A percentile compares a stretch with the other conserved stretches of the same genome.
Conservation (phyloP, 2,329 filamentous ascomycete species). For the Xylaria sp. region DNA sequence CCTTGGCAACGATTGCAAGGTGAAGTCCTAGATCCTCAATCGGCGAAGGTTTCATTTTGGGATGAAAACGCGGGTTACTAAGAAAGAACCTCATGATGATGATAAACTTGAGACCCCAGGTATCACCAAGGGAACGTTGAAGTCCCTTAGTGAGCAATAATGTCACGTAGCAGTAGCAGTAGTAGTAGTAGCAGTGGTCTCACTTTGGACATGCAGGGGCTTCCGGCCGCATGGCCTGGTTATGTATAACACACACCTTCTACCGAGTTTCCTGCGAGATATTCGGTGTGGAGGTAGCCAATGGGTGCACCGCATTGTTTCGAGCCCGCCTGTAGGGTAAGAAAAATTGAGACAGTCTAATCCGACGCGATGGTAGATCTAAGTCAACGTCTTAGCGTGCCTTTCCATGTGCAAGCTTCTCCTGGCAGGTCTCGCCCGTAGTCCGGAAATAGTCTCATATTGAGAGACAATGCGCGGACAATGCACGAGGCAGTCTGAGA, state of each 20-base stretch:
- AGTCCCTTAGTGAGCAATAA: neutral
- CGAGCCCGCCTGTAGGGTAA: neutral
- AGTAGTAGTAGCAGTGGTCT: neutral
- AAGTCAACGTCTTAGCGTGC: slow-evolving; percentile 23
- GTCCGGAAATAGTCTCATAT: neutral
- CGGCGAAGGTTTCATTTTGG: slow-evolving; percentile 8
- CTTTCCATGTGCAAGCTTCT: slow-evolving; percentile 4
- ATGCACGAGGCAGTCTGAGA: neutral
- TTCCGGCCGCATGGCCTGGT: slow-evolving; percentile 5
- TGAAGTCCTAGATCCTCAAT: slow-evolving; percentile 30
- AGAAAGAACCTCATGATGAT: slow-evolving; percentile 7
- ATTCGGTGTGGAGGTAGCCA: slow-evolving; percentile 22
- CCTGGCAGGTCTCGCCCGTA: neutral
- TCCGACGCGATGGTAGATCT: slow-evolving; percentile 19
- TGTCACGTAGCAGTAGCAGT: slow-evolving; percentile 10
- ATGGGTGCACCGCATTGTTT: slow-evolving; percentile 5
- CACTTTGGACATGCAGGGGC: slow-evolving; percentile 11
- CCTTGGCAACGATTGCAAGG: slow-evolving; percentile 7
- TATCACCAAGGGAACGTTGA: neutral
- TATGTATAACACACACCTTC: slow-evolving; percentile 4
- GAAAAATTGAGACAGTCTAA: slow-evolving; percentile 8
- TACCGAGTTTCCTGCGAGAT: slow-evolving; percentile 17
- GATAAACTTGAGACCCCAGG: neutral
- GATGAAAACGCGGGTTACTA: neutral
- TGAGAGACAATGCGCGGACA: neutral